Evolutionary conservation across 177 flowering plant genomes (phyloP).

Genomic region (Vitis hybrid): DNA sequence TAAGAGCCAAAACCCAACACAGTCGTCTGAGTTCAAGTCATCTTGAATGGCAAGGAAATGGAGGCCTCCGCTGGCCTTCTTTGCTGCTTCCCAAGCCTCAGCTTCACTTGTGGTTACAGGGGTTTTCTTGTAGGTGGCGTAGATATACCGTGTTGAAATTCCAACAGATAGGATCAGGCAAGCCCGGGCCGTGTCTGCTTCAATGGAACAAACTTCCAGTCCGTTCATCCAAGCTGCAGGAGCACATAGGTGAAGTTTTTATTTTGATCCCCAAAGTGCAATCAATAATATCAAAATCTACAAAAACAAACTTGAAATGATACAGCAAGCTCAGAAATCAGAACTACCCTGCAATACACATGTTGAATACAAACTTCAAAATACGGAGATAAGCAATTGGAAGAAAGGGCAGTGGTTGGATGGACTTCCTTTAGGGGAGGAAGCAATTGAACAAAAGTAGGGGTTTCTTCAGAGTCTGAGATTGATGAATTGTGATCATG

Average conservation of each 20-base stretch:
- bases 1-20: conserved; percentile 95
- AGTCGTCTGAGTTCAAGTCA: conserved; percentile 83
- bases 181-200: conserved; percentile 66
- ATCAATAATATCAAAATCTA: background rate
- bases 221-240: conserved; percentile 96
- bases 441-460: too few relatives aligned
- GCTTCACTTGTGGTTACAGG: conserved; percentile 71
- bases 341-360: background rate
- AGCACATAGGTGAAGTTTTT: conserved; percentile 2
- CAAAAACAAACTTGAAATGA: background rate
- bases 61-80: conserved; percentile 87
- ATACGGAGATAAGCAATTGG: too few relatives aligned
- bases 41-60: conserved; percentile 96
- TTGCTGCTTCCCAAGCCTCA: conserved; percentile 98
- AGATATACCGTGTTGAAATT: conserved; percentile 76
- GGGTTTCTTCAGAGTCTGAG: too few relatives aligned
- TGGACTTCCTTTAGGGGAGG: too few relatives aligned
- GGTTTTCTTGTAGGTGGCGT: conserved; percentile 75
- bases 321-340: background rate
- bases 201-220: conserved; percentile 78
- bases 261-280: background rate
- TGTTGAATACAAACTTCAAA: too few relatives aligned
- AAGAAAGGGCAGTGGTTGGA: too few relatives aligned
- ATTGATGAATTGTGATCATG: too few relatives aligned
- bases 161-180: conserved; percentile 79